Evolutionary conservation across 73 alveolate genomes (phyloP).

Genomic region (Symbiodinium pilosum): DNA sequence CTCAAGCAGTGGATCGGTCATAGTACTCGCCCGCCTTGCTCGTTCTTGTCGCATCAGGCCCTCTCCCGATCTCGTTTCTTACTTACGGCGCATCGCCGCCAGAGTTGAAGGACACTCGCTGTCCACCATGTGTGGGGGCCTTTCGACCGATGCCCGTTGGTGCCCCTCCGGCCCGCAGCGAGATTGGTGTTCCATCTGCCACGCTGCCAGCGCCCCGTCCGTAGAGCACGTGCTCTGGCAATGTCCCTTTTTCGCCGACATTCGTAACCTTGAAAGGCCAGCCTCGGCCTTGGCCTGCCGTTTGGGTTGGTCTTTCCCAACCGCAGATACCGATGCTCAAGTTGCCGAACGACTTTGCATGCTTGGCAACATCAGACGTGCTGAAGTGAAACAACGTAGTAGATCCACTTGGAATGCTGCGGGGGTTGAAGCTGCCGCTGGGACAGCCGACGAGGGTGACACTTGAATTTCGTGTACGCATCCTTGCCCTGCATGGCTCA

Average conservation of each 20-base stretch:
- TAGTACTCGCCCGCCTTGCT: neutral
- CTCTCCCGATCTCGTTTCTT: neutral
- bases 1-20: constrained; percentile 5
- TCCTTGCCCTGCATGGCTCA: neutral
- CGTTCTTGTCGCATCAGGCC: neutral
- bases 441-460: neutral
- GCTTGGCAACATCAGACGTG: neutral
- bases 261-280: neutral
- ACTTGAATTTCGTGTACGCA: neutral
- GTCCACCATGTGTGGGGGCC: constrained; percentile 19
- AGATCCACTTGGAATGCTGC: neutral
- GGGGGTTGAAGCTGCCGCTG: neutral
- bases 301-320: neutral
- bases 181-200: neutral
- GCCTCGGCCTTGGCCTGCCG: neutral
- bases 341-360: neutral
- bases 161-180: neutral
- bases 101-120: neutral
- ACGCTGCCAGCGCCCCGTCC: neutral
- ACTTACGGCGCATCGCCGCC: neutral
- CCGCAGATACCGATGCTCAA: neutral
- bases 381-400: neutral
- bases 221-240: neutral
- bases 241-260: neutral
- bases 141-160: neutral